These are phyloP conservation scores for Macrophomina phaseolina DNA, from an alignment of 2,329 filamentous ascomycete genomes.

Conservation along the genomic window DNA sequence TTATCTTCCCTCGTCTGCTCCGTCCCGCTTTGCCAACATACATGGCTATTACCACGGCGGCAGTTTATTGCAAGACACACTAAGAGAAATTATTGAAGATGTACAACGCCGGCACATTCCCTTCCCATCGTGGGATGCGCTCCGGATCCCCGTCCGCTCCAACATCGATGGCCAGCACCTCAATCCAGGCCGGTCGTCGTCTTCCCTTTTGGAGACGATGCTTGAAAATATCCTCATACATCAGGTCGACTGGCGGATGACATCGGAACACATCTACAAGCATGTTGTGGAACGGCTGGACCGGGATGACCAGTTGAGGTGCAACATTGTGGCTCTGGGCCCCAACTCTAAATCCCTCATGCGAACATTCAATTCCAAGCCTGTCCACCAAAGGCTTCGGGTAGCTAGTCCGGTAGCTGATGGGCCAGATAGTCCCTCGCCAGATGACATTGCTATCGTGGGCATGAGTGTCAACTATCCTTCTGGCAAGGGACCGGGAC, in stretches of 20 bases:
- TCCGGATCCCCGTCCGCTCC: background rate
- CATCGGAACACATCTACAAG: background rate
- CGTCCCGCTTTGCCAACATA: background rate
- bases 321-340: background rate
- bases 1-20: background rate
- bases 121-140: background rate
- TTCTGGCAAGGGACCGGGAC: background rate
- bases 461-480: constrained; percentile 12
- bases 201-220: background rate
- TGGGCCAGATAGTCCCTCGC: background rate
- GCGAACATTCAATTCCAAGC: background rate
- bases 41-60: constrained; percentile 15
- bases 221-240: background rate
- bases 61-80: background rate
- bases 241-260: background rate
- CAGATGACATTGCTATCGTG: constrained; percentile 1
- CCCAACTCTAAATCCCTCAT: background rate
- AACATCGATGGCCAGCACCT: background rate
- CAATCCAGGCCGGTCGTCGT: background rate
- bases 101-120: background rate
- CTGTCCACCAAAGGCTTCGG: background rate
- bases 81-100: background rate
- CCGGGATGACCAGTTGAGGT: background rate
- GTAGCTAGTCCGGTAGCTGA: background rate
- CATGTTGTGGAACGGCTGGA: background rate